Base-by-base conservation (phyloP, 768 basidiomycete species). In the Polyporus arcularius region DNA sequence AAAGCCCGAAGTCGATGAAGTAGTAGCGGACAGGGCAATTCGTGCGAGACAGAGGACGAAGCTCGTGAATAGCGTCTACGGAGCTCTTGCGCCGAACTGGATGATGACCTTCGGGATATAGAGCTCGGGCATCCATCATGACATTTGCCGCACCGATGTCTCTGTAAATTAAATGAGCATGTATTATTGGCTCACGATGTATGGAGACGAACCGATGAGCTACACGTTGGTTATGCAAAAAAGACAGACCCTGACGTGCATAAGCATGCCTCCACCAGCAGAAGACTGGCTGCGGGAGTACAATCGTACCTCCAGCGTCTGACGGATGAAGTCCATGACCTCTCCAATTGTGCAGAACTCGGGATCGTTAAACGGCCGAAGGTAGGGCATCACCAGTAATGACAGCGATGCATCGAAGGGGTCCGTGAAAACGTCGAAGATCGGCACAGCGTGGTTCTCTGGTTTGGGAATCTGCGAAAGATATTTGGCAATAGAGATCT, bases 1-100 rank as follows among this genome's bases (percentile, higher is more conserved):
- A 63, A 0, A 67, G 50, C 0, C 64, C 67, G 53, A 68, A 70
- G 58, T 70, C 67, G 59, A 70, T 63, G 49, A 64, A 64, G 62
- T 58, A 67, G 53, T 70, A 67, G 8, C 73, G 71, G 6, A 79
- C 75, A 4, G 74, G 70, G 42, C 72, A 62, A 32, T 73, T 70
- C n/a, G 72, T 71, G 16, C 77, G 69, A 0, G 72, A 62, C 15
- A 74, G 59, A 0, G 74, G 74, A 8, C 57, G 39, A n/a, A 75
- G 52, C 1, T 66, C 58, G 1, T 72, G 69, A 12, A 74, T 60
- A 2, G 71, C 74, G 56, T 78, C 76, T 0, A 70, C 69, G n/a
- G 76, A 66, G 42, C 56, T 70, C 40, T 72, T 64, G 0, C 67
- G 64, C 5, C 71, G 65, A 7, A 76, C 57, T 0, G 65, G 68